Evolutionary conservation across 495 filamentous ascomycete species (phyloP), one percentile per base, ranked within the genome.

Genomic region (Penicillium argentinense): DNA sequence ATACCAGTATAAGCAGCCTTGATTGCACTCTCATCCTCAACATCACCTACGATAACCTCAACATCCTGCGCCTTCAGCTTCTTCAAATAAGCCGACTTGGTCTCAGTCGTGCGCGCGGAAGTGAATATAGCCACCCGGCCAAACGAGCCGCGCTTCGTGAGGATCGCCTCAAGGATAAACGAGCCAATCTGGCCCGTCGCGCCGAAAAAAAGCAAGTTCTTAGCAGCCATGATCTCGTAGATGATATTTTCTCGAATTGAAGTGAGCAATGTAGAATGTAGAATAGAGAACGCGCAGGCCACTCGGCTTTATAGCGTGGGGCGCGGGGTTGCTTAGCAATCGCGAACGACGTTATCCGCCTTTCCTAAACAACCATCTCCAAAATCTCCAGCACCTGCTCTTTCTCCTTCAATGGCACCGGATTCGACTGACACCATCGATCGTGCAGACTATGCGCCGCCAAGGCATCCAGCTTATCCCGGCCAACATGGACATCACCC

Each of bases 161-260:
- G 51, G 29, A 89, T 72, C 19, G 79, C 74, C 17, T 74, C 52
- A 6, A 77, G 74, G 59, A 89, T 88, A 67, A 81, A 80, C 14
- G 69, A 59, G 49, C 86, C 85, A 43, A 89, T 88, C 27, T 64
- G 62, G 39, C 86, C 86, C 4, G 85, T 88, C 13, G 83, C 85
- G 13, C 86, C 85, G 59, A 89, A 78, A 42, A 88, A 68, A 27
- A 89, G 77, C 38, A 89, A 67, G 29, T 79, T 80, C 42, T 51
- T 46, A 22, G 56, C 43, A 38, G 59, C 23, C 59, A 57, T 56
- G 9, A 11, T 49, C 3, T 29, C 8, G 5, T 16, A 19, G 7
- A 19, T 38, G 4, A 1, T 22, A 23, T 22, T 39, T 38, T 9
- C 11, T 19, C 2, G 5, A 9, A 26, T 5, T 26, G 25, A 26